phyloP scores from a whole-genome alignment of 2,329 filamentous ascomycete genomes.

The Leptographium flavum region DNA sequence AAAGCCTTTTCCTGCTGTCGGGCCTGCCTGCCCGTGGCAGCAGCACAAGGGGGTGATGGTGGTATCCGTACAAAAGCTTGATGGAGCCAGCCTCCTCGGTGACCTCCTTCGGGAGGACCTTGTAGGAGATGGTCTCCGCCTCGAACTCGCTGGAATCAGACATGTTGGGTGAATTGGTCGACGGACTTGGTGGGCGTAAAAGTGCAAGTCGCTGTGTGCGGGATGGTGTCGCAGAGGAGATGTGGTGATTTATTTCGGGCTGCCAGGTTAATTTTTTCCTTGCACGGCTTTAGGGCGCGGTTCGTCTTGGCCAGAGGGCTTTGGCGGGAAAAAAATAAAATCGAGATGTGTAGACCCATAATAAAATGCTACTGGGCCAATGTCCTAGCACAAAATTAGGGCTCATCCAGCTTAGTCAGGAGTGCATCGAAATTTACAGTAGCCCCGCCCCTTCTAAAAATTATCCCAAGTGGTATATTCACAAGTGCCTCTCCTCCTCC shows the following conservation, averaged over 20 bases:
- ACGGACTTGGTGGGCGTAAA: constrained; percentile 9
- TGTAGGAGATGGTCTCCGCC: constrained; percentile 62
- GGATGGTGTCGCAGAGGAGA: constrained; percentile 3
- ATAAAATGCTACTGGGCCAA: neutral
- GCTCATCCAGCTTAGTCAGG: constrained; percentile 3
- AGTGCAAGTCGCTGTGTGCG: constrained; percentile 3
- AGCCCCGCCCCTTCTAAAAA: constrained; percentile 5
- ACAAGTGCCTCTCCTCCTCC: constrained; percentile 3
- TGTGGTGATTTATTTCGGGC: neutral
- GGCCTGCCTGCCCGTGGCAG: neutral
- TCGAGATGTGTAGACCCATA: neutral
- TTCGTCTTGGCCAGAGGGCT: neutral
- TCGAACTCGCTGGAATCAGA: constrained; percentile 93
- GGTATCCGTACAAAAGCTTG: constrained; percentile 55
- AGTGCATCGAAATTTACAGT: constrained; percentile 1
- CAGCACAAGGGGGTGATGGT: no score
- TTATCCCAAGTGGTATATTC: constrained; percentile 9
- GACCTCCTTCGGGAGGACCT: constrained; percentile 87
- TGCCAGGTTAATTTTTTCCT: constrained; percentile 1
- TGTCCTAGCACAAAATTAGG: constrained; percentile 5
- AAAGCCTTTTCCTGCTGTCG: neutral
- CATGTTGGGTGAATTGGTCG: constrained; percentile 46
- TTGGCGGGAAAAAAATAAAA: constrained; percentile 3
- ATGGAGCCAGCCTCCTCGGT: constrained; percentile 76
- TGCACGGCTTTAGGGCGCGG: constrained; percentile 1